Base-by-base conservation (phyloP, 305 asterid genomes). In the Caryopteris hybrid region DNA sequence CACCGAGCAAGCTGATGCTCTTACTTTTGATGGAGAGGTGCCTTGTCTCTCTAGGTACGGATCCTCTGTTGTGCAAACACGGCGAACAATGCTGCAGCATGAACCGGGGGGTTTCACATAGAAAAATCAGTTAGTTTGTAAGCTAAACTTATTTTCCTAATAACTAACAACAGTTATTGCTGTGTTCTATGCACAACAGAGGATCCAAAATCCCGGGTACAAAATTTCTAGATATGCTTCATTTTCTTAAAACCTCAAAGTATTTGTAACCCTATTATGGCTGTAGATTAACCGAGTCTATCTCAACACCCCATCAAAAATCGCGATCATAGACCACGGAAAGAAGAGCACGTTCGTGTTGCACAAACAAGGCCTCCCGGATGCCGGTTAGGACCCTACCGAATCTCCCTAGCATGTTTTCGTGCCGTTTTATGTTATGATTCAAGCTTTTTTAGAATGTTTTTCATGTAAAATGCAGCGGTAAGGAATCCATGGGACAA, bases 1-100 rank as follows among this genome's bases (percentile, higher is more conserved):
- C 51, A 87, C 92, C 0, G 90, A 87, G 79, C 95, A 87, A 74
- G 95, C 88, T 8, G 95, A 87, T 76, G 88, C 95, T 61, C 81
- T 87, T 21, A 85, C 91, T 52, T 87, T 87, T 45, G 91, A 87
- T 57, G 70, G 79, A 33, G 86, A 87, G 91, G 95, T 87, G 78
- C 5, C n/a, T n/a, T n/a, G n/a, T n/a, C n/a, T n/a, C n/a, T n/a
- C n/a, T n/a, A n/a, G n/a, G n/a, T n/a, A n/a, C n/a, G n/a, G n/a
- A n/a, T n/a, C n/a, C n/a, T n/a, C n/a, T n/a, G n/a, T n/a, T n/a
- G n/a, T n/a, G n/a, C n/a, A n/a, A n/a, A n/a, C n/a, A 4, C 33
- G 5, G 33, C 5, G 5, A 27, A 27, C 33, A 2, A 27, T 27
- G 5, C 2, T 5, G 33, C 5, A 27, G 33, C 5, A 27, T 27